A percentile compares a stretch with the other conserved stretches of the same genome.
phyloP scores from a whole-genome alignment of 306 rosid genomes.

The Trichosanthes truncata region DNA sequence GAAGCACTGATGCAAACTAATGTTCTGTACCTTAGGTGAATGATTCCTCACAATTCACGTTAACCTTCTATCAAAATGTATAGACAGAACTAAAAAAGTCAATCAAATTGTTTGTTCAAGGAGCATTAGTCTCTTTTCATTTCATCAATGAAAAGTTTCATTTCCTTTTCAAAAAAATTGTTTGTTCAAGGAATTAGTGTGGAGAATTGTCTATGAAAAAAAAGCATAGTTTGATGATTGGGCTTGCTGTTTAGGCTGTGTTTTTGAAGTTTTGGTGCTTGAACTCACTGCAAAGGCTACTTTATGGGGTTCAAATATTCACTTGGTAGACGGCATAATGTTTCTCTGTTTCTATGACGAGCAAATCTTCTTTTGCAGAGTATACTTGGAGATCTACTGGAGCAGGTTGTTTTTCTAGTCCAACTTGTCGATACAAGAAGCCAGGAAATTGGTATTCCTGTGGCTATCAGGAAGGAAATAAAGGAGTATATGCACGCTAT shows the following conservation, averaged over 20 bases:
- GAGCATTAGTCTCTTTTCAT: too few species aligned
- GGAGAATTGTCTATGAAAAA: neutral
- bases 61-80: neutral
- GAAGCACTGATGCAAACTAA: neutral
- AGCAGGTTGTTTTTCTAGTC: slow-evolving; percentile 44
- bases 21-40: neutral
- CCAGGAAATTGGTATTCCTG: slow-evolving; percentile 35
- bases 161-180: too few species aligned
- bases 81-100: neutral
- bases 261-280: neutral
- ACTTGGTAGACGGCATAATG: neutral
- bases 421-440: slow-evolving; percentile 50
- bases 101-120: neutral
- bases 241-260: neutral
- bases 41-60: neutral
- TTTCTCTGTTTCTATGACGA: neutral
- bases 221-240: neutral
- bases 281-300: too few species aligned
- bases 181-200: neutral
- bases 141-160: too few species aligned
- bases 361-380: slow-evolving; percentile 31
- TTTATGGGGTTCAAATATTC: neutral
- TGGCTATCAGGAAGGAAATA: slow-evolving; percentile 44
- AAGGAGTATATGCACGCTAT: slow-evolving; percentile 49
- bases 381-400: slow-evolving; percentile 57